Evolutionary conservation across 352 stramenopile species (phyloP).

Genomic region (Pythium myriotylum): DNA sequence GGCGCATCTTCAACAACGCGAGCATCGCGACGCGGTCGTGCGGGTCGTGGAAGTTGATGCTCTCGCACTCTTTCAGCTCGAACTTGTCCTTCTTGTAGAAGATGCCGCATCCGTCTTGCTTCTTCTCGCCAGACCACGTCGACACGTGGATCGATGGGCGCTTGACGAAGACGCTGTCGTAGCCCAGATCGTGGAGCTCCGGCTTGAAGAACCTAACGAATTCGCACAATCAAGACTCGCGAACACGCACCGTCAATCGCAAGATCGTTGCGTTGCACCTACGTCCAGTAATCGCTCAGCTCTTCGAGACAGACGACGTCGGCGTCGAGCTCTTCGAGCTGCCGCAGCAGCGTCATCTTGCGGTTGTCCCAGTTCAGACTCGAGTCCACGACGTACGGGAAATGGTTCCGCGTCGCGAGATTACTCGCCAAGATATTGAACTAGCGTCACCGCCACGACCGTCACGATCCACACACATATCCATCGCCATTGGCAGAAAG

Average conservation of each 20-base stretch:
- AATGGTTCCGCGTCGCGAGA: slow-evolving; percentile 81
- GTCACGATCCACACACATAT: not conserved
- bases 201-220: slow-evolving; percentile 78
- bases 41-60: slow-evolving; percentile 85
- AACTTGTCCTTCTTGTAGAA: slow-evolving; percentile 91
- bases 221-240: not conserved
- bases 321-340: slow-evolving; percentile 75
- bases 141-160: slow-evolving; percentile 82
- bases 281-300: slow-evolving; percentile 90
- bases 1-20: slow-evolving; percentile 80
- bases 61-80: slow-evolving; percentile 84
- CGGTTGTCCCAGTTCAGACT: slow-evolving; percentile 85
- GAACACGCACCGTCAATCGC: not conserved
- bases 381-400: slow-evolving; percentile 83
- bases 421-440: slow-evolving; percentile 88
- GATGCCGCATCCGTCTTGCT: slow-evolving; percentile 86
- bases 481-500: too few species aligned
- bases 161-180: slow-evolving; percentile 88
- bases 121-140: slow-evolving; percentile 88
- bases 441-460: slow-evolving; percentile 28
- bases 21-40: slow-evolving; percentile 87
- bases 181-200: slow-evolving; percentile 67
- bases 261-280: slow-evolving; percentile 22
- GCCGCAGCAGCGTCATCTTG: slow-evolving; percentile 73
- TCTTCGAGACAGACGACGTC: slow-evolving; percentile 87